A percentile compares a stretch with the other conserved stretches of the same genome.
Conservation (phyloP, 352 stramenopile genomes). For the Thalassiosira livingstoniorum region DNA sequence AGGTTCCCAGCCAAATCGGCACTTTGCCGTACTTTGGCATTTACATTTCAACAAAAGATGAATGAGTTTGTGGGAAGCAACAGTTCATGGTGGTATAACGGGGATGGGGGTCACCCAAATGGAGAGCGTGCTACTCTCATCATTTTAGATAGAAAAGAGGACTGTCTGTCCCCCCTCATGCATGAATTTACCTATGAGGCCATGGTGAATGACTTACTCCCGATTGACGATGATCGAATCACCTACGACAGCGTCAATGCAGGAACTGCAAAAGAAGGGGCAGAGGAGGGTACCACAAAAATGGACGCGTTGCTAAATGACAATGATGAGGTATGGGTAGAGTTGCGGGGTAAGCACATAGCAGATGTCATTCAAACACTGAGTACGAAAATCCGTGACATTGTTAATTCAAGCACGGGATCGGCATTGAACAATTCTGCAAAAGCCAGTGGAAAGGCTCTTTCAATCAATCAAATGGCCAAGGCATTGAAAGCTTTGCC, state of each 20-base stretch:
- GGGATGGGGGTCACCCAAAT: slow-evolving; percentile 81
- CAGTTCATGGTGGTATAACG: slow-evolving; percentile 90
- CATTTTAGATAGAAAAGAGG: slow-evolving; percentile 93
- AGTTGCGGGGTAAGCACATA: slow-evolving; percentile 96
- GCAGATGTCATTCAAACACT: slow-evolving; percentile 88
- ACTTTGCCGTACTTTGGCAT: slow-evolving; percentile 89
- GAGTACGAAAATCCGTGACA: slow-evolving; percentile 77
- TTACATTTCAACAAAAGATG: slow-evolving; percentile 94
- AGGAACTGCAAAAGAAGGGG: slow-evolving; percentile 62
- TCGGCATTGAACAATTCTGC: slow-evolving; percentile 83
- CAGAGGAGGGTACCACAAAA: slow-evolving; percentile 62
- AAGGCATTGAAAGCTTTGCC: slow-evolving; percentile 92
- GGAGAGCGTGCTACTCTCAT: slow-evolving; percentile 92
- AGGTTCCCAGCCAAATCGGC: slow-evolving; percentile 89
- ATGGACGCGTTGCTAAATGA: slow-evolving; percentile 95
- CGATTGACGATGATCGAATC: slow-evolving; percentile 93
- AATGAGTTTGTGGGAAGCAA: slow-evolving; percentile 94
- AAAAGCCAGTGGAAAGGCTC: slow-evolving; percentile 80
- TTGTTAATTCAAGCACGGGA: slow-evolving; percentile 88
- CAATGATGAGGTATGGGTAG: slow-evolving; percentile 95
- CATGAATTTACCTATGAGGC: slow-evolving; percentile 98
- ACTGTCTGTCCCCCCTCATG: slow-evolving; percentile 94
- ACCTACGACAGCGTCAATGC: slow-evolving; percentile 89
- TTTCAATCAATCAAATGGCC: slow-evolving; percentile 92
- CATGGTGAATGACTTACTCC: slow-evolving; percentile 95